phyloP scores from a whole-genome alignment of 176 grass and related monocot species.

The Raddia guianensis region DNA sequence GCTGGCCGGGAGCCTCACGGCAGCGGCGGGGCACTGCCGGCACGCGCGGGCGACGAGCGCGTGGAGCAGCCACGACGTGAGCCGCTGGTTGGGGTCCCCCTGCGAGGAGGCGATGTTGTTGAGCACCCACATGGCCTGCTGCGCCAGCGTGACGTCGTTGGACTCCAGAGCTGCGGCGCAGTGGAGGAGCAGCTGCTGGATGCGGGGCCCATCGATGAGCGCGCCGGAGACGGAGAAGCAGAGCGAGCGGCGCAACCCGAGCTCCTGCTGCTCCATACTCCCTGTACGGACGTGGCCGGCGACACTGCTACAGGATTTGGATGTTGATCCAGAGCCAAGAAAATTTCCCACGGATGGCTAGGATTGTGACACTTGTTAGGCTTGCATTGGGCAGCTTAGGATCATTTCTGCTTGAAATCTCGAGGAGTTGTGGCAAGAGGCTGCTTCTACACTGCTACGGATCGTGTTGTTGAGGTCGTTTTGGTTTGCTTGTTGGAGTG shows the following conservation, averaged over 20 bases:
- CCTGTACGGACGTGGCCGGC: slow-evolving; percentile 1
- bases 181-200: slow-evolving; percentile 87
- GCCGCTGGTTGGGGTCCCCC: slow-evolving; percentile 79
- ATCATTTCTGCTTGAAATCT: neutral
- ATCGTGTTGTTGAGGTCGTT: slow-evolving; percentile 14
- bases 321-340: neutral
- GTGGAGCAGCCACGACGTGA: slow-evolving; percentile 84
- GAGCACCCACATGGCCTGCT: slow-evolving; percentile 96
- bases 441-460: neutral
- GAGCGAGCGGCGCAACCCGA: slow-evolving; percentile 34
- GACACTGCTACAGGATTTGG: neutral
- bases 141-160: slow-evolving; percentile 91
- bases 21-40: slow-evolving; percentile 38
- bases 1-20: slow-evolving; percentile 7
- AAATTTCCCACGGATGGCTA: neutral
- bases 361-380: slow-evolving; percentile 25
- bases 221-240: slow-evolving; percentile 51
- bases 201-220: slow-evolving; percentile 64
- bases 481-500: slow-evolving; percentile 55
- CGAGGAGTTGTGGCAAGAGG: neutral
- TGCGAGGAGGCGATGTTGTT: slow-evolving; percentile 93
- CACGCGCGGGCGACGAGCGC: slow-evolving; percentile 78
- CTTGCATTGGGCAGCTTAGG: neutral
- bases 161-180: slow-evolving; percentile 82
- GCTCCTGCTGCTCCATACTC: slow-evolving; percentile 35